Conservation (phyloP, 225 moss, liverwort and hornwort genomes). For the Thuidium tamariscinum region DNA sequence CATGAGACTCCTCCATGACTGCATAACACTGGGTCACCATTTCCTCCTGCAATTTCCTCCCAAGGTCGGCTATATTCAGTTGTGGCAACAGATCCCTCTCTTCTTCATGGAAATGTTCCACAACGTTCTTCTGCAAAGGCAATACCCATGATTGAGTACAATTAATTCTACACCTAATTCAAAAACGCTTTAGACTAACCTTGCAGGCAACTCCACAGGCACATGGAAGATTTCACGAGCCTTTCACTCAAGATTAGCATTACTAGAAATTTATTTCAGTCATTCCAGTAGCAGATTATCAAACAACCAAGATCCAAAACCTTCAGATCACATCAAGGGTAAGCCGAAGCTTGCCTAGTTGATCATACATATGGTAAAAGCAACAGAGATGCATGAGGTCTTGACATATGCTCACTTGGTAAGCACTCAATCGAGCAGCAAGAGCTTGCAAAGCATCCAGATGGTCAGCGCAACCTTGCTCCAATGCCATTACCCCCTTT, state of each 20-base stretch:
- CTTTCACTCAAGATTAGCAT: not conserved
- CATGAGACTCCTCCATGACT: conserved; percentile 45
- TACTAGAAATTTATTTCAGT: not conserved
- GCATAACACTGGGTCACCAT: conserved; percentile 17
- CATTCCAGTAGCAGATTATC: not conserved
- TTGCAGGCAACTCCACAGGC: not conserved
- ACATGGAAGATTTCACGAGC: not conserved
- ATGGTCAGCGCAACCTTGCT: conserved; percentile 37
- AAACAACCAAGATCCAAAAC: not conserved
- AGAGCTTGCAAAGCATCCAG: conserved; percentile 41
- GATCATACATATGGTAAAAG: not conserved
- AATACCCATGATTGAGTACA: not conserved
- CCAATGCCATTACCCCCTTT: conserved; percentile 34
- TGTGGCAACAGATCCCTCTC: conserved; percentile 40
- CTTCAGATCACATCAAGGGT: not conserved
- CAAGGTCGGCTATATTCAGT: conserved; percentile 33
- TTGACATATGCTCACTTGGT: conserved; percentile 17
- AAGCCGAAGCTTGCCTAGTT: not conserved
- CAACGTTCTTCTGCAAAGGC: conserved; percentile 26
- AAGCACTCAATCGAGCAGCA: conserved; percentile 21
- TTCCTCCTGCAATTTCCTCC: conserved; percentile 22
- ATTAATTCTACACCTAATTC: not conserved
- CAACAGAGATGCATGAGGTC: not conserved
- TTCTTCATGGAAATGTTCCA: conserved; percentile 44
- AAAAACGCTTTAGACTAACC: not conserved